Evolutionary conservation across 345 rosid species (phyloP).

Genomic region (Lagerstroemia speciosa): DNA sequence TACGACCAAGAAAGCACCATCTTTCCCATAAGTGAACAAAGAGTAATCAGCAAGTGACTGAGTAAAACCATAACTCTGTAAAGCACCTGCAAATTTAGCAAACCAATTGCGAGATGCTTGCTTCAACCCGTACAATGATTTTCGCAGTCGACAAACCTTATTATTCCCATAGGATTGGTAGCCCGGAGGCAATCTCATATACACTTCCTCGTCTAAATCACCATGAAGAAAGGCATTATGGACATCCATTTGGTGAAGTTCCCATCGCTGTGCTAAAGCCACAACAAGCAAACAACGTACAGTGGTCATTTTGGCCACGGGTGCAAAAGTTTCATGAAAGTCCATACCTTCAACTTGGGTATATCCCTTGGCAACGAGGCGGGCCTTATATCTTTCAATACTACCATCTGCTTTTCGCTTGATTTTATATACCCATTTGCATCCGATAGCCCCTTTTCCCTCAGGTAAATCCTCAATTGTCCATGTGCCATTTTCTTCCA

Average conservation of each 20-base stretch:
- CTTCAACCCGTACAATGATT: neutral
- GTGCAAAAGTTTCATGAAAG: neutral
- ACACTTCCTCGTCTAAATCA: constrained; percentile 2
- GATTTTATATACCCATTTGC: constrained; percentile 1
- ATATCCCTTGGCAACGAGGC: constrained; percentile 2
- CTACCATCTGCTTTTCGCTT: neutral
- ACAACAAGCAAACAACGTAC: neutral
- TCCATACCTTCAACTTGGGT: constrained; percentile 2
- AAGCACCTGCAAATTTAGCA: neutral
- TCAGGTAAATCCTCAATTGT: neutral
- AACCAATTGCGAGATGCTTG: neutral
- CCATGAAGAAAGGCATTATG: constrained; percentile 9
- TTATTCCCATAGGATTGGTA: neutral
- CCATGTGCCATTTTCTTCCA: constrained; percentile 5
- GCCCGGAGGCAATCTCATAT: neutral
- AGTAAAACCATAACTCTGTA: neutral
- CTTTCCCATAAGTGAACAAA: neutral
- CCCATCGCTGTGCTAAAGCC: neutral
- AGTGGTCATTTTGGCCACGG: neutral
- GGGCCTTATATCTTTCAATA: constrained; percentile 1
- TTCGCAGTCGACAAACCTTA: neutral
- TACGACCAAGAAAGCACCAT: neutral
- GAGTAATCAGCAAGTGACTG: neutral
- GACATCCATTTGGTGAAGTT: constrained; percentile 2
- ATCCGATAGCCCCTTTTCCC: neutral